Conservation (phyloP, 305 asterid genomes). For the Fraxinus platypoda region DNA sequence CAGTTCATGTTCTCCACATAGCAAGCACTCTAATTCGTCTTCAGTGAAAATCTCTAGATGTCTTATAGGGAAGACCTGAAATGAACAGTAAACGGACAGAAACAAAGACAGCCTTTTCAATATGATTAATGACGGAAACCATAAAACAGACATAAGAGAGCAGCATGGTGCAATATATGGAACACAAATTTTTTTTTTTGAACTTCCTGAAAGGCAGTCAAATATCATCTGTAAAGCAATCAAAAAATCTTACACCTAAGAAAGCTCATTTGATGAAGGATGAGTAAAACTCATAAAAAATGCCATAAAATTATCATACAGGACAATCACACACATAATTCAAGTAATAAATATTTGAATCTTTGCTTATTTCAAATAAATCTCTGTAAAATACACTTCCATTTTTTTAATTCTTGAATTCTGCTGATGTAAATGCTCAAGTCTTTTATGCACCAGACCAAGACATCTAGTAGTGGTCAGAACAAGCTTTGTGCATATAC, state of each 20-base stretch:
- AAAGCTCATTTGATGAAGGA: background rate
- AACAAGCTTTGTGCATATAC: background rate
- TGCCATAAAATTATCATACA: background rate
- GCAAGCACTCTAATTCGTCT: slow-evolving; percentile 78
- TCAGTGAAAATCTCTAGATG: slow-evolving; percentile 81
- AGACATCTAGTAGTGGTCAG: background rate
- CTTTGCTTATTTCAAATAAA: background rate
- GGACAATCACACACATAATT: background rate
- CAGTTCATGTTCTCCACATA: slow-evolving; percentile 79
- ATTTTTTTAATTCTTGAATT: background rate
- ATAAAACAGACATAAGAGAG: background rate
- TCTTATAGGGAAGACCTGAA: slow-evolving; percentile 79
- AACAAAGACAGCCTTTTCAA: background rate
- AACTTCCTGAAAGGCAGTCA: background rate
- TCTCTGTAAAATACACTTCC: background rate
- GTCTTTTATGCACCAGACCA: background rate
- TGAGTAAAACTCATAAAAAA: background rate
- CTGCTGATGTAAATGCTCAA: background rate
- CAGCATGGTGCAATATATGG: background rate
- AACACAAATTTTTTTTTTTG: background rate
- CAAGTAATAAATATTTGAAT: background rate
- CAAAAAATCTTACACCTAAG: background rate
- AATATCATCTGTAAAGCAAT: background rate
- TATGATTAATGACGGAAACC: background rate
- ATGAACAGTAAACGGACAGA: background rate